Conservation (phyloP, 257 asterid species). For the Nicotiana obtusifolia region DNA sequence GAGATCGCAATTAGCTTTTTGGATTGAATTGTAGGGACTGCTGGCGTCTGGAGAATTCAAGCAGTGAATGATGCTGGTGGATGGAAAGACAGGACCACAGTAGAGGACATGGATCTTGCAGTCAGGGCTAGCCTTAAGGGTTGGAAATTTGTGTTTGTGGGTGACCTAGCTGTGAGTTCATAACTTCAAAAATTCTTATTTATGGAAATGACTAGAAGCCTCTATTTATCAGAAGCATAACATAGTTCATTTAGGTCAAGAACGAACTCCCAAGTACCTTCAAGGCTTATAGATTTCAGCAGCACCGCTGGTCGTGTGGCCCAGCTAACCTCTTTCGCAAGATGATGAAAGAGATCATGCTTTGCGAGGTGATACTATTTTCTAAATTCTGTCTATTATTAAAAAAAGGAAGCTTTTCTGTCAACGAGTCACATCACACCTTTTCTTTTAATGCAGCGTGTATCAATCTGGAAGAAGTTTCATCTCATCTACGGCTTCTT, state of each 20-base stretch:
- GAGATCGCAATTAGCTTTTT: constrained; percentile 3
- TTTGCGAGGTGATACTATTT: constrained; percentile 43
- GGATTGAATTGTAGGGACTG: constrained; percentile 45
- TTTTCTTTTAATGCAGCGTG: constrained; percentile 52
- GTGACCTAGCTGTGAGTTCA: constrained; percentile 53
- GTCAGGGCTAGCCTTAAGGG: constrained; percentile 76
- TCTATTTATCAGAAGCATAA: constrained; percentile 15
- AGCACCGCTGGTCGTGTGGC: constrained; percentile 91
- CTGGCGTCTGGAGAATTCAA: constrained; percentile 66
- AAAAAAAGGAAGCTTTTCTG: not conserved
- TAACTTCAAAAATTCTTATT: constrained; percentile 5
- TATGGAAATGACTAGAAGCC: constrained; percentile 10
- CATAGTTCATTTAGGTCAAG: constrained; percentile 52
- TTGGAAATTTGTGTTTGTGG: constrained; percentile 65
- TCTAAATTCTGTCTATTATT: not conserved
- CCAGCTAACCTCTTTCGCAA: constrained; percentile 85
- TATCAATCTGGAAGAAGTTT: constrained; percentile 62
- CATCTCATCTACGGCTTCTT: constrained; percentile 70
- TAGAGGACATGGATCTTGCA: constrained; percentile 87
- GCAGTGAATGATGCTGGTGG: constrained; percentile 74
- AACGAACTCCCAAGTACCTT: constrained; percentile 86
- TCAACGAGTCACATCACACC: constrained; percentile 8
- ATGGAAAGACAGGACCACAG: constrained; percentile 79
- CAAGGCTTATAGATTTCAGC: constrained; percentile 83
- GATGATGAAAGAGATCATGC: constrained; percentile 62